A percentile compares a stretch with the other conserved stretches of the same genome.
These are phyloP conservation scores for Beta macrorhiza DNA, from an alignment of 179 eudicot species.

Conservation along the genomic window DNA sequence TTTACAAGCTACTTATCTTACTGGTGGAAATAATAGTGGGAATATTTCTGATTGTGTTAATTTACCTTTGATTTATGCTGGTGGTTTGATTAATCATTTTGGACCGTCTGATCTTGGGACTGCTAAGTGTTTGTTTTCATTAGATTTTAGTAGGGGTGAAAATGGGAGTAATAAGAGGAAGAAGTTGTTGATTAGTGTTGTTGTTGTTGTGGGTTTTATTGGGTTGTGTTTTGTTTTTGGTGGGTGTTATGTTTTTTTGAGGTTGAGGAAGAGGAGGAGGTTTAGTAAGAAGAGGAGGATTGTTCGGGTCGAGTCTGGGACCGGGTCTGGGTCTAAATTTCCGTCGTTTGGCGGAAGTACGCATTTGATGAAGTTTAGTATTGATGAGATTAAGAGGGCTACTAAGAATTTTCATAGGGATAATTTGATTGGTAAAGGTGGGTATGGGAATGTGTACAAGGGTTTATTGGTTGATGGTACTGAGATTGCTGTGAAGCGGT, in stretches of 20 bases:
- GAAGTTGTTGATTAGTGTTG: constrained; percentile 37
- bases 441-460: constrained; percentile 76
- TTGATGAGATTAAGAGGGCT: constrained; percentile 50
- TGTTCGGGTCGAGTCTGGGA: constrained; percentile 27
- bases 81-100: constrained; percentile 48
- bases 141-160: constrained; percentile 26
- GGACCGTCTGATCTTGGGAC: constrained; percentile 83
- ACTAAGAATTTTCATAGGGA: constrained; percentile 54
- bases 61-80: constrained; percentile 62
- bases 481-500: constrained; percentile 79
- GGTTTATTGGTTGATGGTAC: constrained; percentile 54
- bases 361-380: constrained; percentile 41
- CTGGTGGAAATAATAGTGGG: constrained; percentile 34
- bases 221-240: constrained; percentile 33
- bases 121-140: constrained; percentile 55
- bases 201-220: constrained; percentile 33
- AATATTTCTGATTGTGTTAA: constrained; percentile 71
- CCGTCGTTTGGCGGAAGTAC: constrained; percentile 53
- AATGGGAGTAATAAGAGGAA: constrained; percentile 10
- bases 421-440: constrained; percentile 57
- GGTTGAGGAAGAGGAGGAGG: constrained; percentile 30
- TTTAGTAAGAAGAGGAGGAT: constrained; percentile 24
- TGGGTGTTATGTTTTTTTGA: constrained; percentile 27
- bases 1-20: constrained; percentile 54
- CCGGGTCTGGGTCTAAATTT: constrained; percentile 30